Evolutionary conservation across 805 yeast genomes (phyloP).

Genomic region (Zygosaccharomyces gambellarensis): DNA sequence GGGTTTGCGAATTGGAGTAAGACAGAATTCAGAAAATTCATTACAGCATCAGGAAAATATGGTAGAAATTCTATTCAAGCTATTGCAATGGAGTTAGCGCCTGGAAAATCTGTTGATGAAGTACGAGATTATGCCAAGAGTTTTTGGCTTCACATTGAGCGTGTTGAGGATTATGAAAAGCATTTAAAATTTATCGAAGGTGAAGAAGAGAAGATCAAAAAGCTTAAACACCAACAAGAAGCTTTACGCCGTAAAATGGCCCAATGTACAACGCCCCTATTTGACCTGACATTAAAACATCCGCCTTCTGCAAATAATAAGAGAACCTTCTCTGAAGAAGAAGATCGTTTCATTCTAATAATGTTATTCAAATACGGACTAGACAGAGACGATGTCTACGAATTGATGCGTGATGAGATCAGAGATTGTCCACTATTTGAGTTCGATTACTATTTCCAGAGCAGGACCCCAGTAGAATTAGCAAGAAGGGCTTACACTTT

Average conservation of each 20-base stretch:
- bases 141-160: constrained; percentile 75
- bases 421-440: constrained; percentile 72
- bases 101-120: constrained; percentile 75
- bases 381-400: constrained; percentile 74
- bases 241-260: constrained; percentile 71
- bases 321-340: constrained; percentile 77
- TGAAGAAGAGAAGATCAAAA: constrained; percentile 80
- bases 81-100: constrained; percentile 70
- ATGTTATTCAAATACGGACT: constrained; percentile 77
- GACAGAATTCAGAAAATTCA: constrained; percentile 80
- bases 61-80: constrained; percentile 71
- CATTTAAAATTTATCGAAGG: constrained; percentile 74
- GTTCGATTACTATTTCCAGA: constrained; percentile 82
- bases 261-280: constrained; percentile 68
- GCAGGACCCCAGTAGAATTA: constrained; percentile 72
- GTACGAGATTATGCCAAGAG: constrained; percentile 68
- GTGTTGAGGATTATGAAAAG: constrained; percentile 85
- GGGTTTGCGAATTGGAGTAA: constrained; percentile 85
- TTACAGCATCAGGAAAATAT: constrained; percentile 65
- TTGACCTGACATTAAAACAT: constrained; percentile 63
- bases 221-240: constrained; percentile 66
- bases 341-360: constrained; percentile 80
- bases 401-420: constrained; percentile 68
- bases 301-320: constrained; percentile 68
- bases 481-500: constrained; percentile 78